Percentiles rank a stretch among this genome's conserved stretches.
phyloP scores from a whole-genome alignment of 495 filamentous ascomycete species.

The Darksidea phi region DNA sequence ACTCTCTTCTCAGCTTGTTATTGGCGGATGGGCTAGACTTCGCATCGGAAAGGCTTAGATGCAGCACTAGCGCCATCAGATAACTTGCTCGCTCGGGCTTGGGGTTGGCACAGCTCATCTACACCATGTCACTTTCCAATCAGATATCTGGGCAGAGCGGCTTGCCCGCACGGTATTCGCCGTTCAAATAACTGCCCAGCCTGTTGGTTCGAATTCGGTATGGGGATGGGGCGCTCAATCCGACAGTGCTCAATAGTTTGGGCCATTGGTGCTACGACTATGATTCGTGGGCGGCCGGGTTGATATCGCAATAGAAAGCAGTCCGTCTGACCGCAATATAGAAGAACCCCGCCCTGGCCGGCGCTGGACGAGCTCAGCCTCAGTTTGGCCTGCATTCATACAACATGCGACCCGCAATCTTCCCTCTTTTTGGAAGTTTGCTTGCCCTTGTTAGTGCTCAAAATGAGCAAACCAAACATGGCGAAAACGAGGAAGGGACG shows the following conservation, averaged over 20 bases:
- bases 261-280: neutral
- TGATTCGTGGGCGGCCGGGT: neutral
- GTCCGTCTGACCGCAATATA: neutral
- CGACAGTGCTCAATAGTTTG: neutral
- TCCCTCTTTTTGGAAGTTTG: neutral
- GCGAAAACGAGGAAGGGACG: slow-evolving; percentile 34
- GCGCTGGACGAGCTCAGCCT: neutral
- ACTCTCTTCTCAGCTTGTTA: neutral
- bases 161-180: too few relatives aligned
- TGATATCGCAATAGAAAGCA: too few relatives aligned
- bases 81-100: slow-evolving; percentile 3
- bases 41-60: neutral
- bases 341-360: too few relatives aligned
- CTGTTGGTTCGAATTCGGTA: too few relatives aligned
- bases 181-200: too few relatives aligned
- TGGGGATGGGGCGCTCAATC: too few relatives aligned
- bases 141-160: neutral
- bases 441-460: neutral
- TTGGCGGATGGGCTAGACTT: neutral
- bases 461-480: slow-evolving; percentile 20
- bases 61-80: slow-evolving; percentile 18
- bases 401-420: neutral
- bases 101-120: neutral
- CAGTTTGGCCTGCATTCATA: neutral
- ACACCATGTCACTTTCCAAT: slow-evolving; percentile 2